Percentiles rank a stretch among this genome's conserved stretches.
Conservation (phyloP, 2,329 filamentous ascomycete species). For the Corynespora cassiicola region DNA sequence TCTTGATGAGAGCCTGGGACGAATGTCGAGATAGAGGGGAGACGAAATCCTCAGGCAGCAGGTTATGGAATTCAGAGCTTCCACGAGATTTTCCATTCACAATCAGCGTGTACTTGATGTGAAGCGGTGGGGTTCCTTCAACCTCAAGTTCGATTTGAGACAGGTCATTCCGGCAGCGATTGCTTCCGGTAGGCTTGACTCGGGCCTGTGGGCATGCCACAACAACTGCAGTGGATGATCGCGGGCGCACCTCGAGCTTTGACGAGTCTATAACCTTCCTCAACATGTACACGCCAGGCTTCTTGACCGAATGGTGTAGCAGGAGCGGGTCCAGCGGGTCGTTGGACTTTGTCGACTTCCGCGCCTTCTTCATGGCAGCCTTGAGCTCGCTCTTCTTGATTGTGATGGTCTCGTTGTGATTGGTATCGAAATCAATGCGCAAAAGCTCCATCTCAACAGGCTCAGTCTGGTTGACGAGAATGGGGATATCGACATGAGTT, state of each 20-base stretch:
- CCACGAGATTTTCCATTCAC: slow-evolving; percentile 84
- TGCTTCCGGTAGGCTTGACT: slow-evolving; percentile 68
- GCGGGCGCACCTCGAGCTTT: slow-evolving; percentile 86
- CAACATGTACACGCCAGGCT: slow-evolving; percentile 85
- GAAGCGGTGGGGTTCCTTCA: slow-evolving; percentile 86
- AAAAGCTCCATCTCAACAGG: slow-evolving; percentile 89
- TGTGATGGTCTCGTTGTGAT: slow-evolving; percentile 78
- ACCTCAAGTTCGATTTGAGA: slow-evolving; percentile 86
- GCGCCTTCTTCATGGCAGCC: slow-evolving; percentile 73
- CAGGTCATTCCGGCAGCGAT: slow-evolving; percentile 85
- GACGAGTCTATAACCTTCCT: slow-evolving; percentile 89
- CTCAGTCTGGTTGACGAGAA: slow-evolving; percentile 91
- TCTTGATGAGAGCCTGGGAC: slow-evolving; percentile 64
- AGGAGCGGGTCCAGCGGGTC: slow-evolving; percentile 65
- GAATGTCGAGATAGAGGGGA: slow-evolving; percentile 75
- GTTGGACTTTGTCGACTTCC: slow-evolving; percentile 61
- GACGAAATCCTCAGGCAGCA: slow-evolving; percentile 85
- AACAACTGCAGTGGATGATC: slow-evolving; percentile 78
- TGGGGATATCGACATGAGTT: slow-evolving; percentile 72
- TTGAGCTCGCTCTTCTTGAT: slow-evolving; percentile 77
- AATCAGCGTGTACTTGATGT: slow-evolving; percentile 88
- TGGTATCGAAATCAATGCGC: slow-evolving; percentile 83
- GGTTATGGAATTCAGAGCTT: slow-evolving; percentile 83
- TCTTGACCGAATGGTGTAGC: slow-evolving; percentile 78
- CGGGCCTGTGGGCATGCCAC: slow-evolving; percentile 83